Evolutionary conservation across 1,139 yeast genomes (phyloP), one percentile per base, ranked within the genome.

Genomic region (Kazachstania sp.): DNA sequence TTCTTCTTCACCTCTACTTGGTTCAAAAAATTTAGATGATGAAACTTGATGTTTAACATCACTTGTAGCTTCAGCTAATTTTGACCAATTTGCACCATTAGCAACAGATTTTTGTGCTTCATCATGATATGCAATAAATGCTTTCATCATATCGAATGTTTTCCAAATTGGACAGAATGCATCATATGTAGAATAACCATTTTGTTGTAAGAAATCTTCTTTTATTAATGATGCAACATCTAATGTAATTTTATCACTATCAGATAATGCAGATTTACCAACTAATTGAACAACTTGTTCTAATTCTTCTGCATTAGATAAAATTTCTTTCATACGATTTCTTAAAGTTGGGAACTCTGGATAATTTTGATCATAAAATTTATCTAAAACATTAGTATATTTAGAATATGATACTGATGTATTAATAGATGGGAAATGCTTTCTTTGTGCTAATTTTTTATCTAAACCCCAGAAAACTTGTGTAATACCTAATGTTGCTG

Each of bases 381-480:
- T 85, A 71, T 81, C 77, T 71, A 92, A 79, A 43, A 87, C 86
- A 63, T 75, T 84, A 51, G 95, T 88, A 73, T 92, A 92, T 74
- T 92, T 92, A 59, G 98, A 92, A 72, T 94, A 92, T 20, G 98
- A 92, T 38, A 86, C 90, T 16, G 95, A 77, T 26, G 98, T 92
- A 72, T 92, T 92, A 68, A 92, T 86, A 42, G 97, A 90, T 61
- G 99, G 99, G 87, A 92, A 92, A 76, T 92, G 99, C 74, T 92
- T 92, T 78, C 99, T 88, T 78, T 92, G 99, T 26, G 99, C 98
- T 65, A 92, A 80, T 71, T 92, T 92, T 74, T 92, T 92, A 72
- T 92, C 99, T 71, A 92, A 78, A 71, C 99, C 99, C 99, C 99
- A 92, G 76, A 94, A 92, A 51, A 94, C 99, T 75, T 92, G 99